Evolutionary conservation across 495 filamentous ascomycete genomes (phyloP).

Genomic region (Cercophora sp.): DNA sequence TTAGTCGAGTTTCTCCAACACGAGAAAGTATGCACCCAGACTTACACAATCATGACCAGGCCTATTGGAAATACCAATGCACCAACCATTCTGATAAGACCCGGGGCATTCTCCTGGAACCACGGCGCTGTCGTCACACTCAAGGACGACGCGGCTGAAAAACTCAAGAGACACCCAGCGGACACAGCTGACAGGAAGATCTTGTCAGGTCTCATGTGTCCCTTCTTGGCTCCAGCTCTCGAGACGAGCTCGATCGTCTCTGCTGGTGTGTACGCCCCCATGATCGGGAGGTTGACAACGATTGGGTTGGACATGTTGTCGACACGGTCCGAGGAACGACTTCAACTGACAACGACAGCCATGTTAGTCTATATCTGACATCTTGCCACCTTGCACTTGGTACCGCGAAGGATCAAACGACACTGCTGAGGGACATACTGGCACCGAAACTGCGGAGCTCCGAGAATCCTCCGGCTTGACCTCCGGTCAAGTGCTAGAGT

Average conservation of each 20-base stretch:
- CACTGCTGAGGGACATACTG: too few relatives aligned
- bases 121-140: constrained; percentile 53
- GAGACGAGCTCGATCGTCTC: constrained; percentile 47
- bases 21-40: neutral
- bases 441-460: too few relatives aligned
- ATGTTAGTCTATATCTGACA: too few relatives aligned
- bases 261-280: constrained; percentile 36
- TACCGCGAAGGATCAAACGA: too few relatives aligned
- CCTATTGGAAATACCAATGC: constrained; percentile 58
- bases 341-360: too few relatives aligned
- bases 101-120: constrained; percentile 58
- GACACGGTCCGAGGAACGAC: too few relatives aligned
- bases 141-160: constrained; percentile 50
- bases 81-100: constrained; percentile 53
- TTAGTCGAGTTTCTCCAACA: neutral
- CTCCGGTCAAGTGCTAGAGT: too few relatives aligned
- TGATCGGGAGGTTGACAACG: constrained; percentile 7
- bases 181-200: constrained; percentile 53
- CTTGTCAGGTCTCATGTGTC: constrained; percentile 51
- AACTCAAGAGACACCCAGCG: constrained; percentile 50
- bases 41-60: constrained; percentile 51
- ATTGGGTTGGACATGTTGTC: constrained; percentile 8
- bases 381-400: too few relatives aligned
- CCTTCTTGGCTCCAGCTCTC: constrained; percentile 45
- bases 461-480: too few relatives aligned